Percentiles rank a stretch among this genome's conserved stretches.
These are phyloP conservation scores for Ustilago nuda DNA, from an alignment of 1,284 basidiomycete species.

Conservation along the genomic window DNA sequence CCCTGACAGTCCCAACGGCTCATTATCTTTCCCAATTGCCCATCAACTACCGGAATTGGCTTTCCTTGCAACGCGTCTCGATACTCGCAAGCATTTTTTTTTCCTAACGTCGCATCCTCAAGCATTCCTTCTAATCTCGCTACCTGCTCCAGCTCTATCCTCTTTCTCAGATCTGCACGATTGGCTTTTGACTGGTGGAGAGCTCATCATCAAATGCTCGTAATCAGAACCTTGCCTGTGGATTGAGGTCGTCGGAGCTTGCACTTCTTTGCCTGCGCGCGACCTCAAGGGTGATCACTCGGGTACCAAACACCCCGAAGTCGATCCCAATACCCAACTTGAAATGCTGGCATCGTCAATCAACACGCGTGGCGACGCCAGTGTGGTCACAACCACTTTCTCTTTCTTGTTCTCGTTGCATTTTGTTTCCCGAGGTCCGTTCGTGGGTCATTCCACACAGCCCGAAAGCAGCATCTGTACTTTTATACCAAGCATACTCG, in stretches of 20 bases:
- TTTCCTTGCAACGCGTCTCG: constrained; percentile 17
- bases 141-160: background rate
- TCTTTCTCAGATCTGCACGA: background rate
- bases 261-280: background rate
- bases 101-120: constrained; percentile 1
- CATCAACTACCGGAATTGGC: constrained; percentile 1
- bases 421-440: background rate
- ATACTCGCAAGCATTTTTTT: constrained; percentile 22
- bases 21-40: background rate
- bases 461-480: constrained; percentile 35
- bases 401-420: background rate
- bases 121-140: constrained; percentile 9
- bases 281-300: background rate
- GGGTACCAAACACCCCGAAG: background rate
- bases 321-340: background rate
- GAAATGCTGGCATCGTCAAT: background rate
- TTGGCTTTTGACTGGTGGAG: background rate
- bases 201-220: constrained; percentile 5
- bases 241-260: background rate
- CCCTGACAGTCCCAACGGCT: background rate
- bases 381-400: background rate
- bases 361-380: background rate
- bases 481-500: constrained; percentile 36
- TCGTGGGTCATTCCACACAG: constrained; percentile 6
- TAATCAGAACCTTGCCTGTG: background rate